Base-by-base conservation (phyloP, 2,329 filamentous ascomycete genomes). In the Rhytidhysteron rufulum region DNA sequence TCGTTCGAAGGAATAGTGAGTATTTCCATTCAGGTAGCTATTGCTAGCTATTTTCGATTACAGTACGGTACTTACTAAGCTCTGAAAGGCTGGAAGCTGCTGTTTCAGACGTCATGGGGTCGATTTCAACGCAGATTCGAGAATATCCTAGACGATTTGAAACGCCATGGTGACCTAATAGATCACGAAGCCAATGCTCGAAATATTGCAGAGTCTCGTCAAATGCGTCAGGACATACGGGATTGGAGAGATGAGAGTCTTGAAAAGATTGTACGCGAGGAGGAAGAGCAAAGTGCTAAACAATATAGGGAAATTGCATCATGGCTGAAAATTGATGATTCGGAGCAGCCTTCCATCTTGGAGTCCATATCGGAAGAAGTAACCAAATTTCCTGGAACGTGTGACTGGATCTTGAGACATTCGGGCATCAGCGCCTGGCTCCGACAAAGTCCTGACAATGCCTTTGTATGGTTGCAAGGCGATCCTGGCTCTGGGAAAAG, bases 1-100 rank as follows among this genome's bases (percentile, higher is more conserved):
- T 74, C 31, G 61, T 77, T 16, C 54, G 61, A 13, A 37, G 46
- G 27, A 47, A 37, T 33, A 42, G 47, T 52, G 37, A 31, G 41
- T 37, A 19, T 20, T n/a, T 8, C 21, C 4, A 45, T 29, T 46
- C 37, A 31, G 44, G 47, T 52, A 39, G 24, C 16, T 20, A 19
- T 32, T 41, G 17, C 40, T 35, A 16, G 24, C 11, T 20, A 40
- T 37, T 38, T 32, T 25, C 18, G 11, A 35, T 25, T 15, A n/a
- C n/a, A n/a, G n/a, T n/a, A n/a, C n/a, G n/a, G 38, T 40, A n/a
- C n/a, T n/a, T n/a, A n/a, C n/a, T n/a, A n/a, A n/a, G 31, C 24
- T 17, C 13, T 30, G 24, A 13, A 25, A 60, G 60, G 48, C 6
- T 63, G 58, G 59, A 54, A 45, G 25, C 35, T 51, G 3, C 42